Evolutionary conservation across 768 basidiomycete genomes (phyloP).

Genomic region (Hirschioporus abietinus): DNA sequence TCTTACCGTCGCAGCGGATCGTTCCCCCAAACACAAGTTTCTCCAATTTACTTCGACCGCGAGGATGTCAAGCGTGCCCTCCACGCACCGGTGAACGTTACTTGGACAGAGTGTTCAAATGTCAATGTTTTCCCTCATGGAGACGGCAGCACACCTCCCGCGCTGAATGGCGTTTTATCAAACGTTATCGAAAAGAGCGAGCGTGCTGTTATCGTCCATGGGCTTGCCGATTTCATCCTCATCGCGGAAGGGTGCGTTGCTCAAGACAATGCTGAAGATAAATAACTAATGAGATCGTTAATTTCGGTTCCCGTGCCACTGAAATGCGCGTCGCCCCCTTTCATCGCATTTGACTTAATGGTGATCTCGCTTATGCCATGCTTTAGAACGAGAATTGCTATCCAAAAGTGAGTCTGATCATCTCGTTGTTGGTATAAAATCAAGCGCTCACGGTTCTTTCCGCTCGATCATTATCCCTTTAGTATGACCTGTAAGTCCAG

Average conservation of each 20-base stretch:
- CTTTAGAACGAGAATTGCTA: slow-evolving; percentile 48
- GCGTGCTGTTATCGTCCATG: slow-evolving; percentile 64
- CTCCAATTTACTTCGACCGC: slow-evolving; percentile 68
- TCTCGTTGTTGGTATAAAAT: not conserved
- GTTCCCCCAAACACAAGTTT: slow-evolving; percentile 39
- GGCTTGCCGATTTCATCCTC: slow-evolving; percentile 65
- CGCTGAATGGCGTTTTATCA: slow-evolving; percentile 55
- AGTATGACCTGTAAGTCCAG: slow-evolving; percentile 36
- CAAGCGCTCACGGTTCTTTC: slow-evolving; percentile 26
- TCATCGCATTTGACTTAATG: not conserved
- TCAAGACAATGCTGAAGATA: not conserved
- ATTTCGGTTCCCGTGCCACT: not conserved
- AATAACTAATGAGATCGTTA: not conserved
- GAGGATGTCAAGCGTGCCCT: slow-evolving; percentile 64
- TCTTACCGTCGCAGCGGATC: slow-evolving; percentile 12
- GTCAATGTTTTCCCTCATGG: slow-evolving; percentile 55
- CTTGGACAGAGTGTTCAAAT: slow-evolving; percentile 62
- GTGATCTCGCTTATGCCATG: not conserved
- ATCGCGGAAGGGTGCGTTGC: slow-evolving; percentile 64
- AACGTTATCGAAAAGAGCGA: slow-evolving; percentile 72
- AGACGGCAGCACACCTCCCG: slow-evolving; percentile 57
- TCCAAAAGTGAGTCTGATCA: slow-evolving; percentile 51
- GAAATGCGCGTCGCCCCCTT: not conserved
- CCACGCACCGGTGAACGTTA: slow-evolving; percentile 57
- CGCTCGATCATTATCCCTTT: slow-evolving; percentile 25